A percentile compares a stretch with the other conserved stretches of the same genome.
Evolutionary conservation across 306 rosid genomes (phyloP).

Genomic region (Vigna unguiculata): DNA sequence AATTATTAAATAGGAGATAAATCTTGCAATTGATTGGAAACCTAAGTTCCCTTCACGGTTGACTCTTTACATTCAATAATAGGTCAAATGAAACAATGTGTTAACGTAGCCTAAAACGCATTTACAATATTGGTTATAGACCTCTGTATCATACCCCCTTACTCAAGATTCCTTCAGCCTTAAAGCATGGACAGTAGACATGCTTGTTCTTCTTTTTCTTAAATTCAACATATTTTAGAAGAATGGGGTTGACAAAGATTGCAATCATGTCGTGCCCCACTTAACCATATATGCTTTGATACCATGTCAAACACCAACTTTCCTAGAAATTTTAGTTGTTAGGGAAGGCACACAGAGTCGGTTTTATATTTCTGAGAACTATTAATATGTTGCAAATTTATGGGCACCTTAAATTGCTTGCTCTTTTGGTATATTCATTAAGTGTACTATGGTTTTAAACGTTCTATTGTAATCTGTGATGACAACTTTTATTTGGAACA

Average conservation of each 20-base stretch:
- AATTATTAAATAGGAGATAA: conserved; percentile 28
- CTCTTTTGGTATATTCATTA: neutral
- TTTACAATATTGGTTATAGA: no score
- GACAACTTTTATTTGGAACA: neutral
- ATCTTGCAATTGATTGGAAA: conserved; percentile 4
- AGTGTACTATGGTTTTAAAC: neutral
- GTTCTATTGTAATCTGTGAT: neutral
- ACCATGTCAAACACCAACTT: neutral
- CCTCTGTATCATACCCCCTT: neutral
- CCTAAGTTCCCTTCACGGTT: no score
- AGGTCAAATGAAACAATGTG: no score
- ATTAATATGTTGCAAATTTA: neutral
- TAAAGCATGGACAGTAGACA: neutral
- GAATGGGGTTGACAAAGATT: no score
- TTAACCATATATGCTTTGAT: neutral
- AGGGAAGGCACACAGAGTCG: neutral
- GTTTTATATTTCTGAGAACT: neutral
- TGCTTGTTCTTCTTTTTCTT: neutral
- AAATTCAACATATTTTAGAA: no score
- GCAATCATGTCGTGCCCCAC: neutral
- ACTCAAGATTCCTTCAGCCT: neutral
- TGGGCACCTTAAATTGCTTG: neutral
- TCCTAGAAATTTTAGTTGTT: neutral
- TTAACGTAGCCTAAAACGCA: no score
- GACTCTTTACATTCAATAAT: no score